Evolutionary conservation across 371 early-diverging fungal species (phyloP).

Genomic region (Smittium culicis): DNA sequence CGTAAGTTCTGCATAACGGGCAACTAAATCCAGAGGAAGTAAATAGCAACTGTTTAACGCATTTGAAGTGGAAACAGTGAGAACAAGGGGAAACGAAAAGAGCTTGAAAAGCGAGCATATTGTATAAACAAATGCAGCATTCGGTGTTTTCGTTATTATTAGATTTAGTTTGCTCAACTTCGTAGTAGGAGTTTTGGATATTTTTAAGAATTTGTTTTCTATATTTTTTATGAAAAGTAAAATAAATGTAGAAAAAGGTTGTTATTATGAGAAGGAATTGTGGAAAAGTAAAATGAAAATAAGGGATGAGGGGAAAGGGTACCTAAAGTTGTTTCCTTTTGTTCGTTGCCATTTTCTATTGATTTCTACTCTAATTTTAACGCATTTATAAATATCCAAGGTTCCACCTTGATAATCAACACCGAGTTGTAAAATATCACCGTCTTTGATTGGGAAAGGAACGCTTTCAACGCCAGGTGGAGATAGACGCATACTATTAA

Average conservation of each 20-base stretch:
- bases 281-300: not conserved
- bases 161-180: slow-evolving; percentile 8
- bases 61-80: slow-evolving; percentile 90
- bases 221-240: slow-evolving; percentile 3
- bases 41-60: slow-evolving; percentile 62
- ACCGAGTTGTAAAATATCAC: slow-evolving; percentile 85
- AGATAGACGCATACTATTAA: slow-evolving; percentile 80
- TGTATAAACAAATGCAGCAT: slow-evolving; percentile 89
- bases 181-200: slow-evolving; percentile 29
- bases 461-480: slow-evolving; percentile 72
- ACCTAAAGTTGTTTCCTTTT: slow-evolving; percentile 41
- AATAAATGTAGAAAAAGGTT: not conserved
- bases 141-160: slow-evolving; percentile 38
- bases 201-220: slow-evolving; percentile 27
- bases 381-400: slow-evolving; percentile 55
- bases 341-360: slow-evolving; percentile 50
- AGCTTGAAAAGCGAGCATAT: slow-evolving; percentile 79
- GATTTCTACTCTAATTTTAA: slow-evolving; percentile 64
- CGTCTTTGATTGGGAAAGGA: slow-evolving; percentile 68
- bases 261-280: not conserved
- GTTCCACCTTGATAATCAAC: slow-evolving; percentile 91
- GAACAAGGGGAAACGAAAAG: slow-evolving; percentile 89
- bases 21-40: slow-evolving; percentile 68
- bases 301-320: not conserved
- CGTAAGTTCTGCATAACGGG: slow-evolving; percentile 85